phyloP scores from a whole-genome alignment of 352 stramenopile species.

The Phytophthora ohioensis region DNA sequence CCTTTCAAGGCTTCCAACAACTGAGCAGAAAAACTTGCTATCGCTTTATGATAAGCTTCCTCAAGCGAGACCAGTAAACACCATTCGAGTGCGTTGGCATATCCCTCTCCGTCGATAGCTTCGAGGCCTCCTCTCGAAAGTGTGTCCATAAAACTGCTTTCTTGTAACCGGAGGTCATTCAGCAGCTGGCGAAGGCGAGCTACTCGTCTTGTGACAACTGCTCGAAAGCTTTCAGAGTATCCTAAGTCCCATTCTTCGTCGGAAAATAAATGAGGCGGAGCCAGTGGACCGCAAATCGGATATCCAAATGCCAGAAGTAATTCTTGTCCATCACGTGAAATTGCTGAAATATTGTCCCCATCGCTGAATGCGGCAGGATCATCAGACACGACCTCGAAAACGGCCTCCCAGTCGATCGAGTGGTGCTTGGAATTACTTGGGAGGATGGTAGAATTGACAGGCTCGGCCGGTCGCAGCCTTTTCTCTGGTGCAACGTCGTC shows the following conservation, averaged over 20 bases:
- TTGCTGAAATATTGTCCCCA: background rate
- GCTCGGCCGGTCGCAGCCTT: slow-evolving; percentile 10
- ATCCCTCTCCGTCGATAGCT: slow-evolving; percentile 24
- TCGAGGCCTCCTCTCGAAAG: slow-evolving; percentile 26
- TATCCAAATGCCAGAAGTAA: slow-evolving; percentile 31
- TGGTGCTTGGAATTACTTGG: slow-evolving; percentile 14
- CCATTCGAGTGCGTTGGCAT: slow-evolving; percentile 38
- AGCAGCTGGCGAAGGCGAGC: slow-evolving; percentile 41
- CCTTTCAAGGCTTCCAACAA: slow-evolving; percentile 27
- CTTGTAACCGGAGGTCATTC: slow-evolving; percentile 44
- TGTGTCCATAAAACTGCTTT: slow-evolving; percentile 41
- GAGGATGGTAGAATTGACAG: slow-evolving; percentile 4
- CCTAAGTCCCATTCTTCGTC: slow-evolving; percentile 23
- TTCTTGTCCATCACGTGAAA: slow-evolving; percentile 26
- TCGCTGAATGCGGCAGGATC: background rate
- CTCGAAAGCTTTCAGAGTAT: slow-evolving; percentile 23
- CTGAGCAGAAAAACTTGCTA: slow-evolving; percentile 38
- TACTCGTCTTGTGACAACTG: slow-evolving; percentile 13
- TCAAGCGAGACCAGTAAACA: slow-evolving; percentile 39
- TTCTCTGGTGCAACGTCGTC: slow-evolving; percentile 21
- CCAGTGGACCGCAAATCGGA: slow-evolving; percentile 18
- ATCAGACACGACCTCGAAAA: slow-evolving; percentile 43
- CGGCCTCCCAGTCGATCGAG: slow-evolving; percentile 31
- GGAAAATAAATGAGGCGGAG: slow-evolving; percentile 20
- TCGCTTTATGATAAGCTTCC: slow-evolving; percentile 41